Base-by-base conservation (phyloP, 2,329 filamentous ascomycete species). In the Aspergillus niger region DNA sequence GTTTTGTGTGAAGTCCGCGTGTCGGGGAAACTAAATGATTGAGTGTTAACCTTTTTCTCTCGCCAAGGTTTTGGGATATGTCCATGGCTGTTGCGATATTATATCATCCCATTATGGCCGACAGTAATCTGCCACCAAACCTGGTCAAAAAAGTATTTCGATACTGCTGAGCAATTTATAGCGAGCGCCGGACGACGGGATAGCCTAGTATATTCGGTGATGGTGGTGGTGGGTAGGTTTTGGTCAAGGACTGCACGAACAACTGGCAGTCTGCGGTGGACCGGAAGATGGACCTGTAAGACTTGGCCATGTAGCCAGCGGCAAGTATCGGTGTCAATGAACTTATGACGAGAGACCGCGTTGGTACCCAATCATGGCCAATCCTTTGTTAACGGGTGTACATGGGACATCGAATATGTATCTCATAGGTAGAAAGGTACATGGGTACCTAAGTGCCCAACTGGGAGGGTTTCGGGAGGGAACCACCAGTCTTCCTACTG, bases 231-330 rank as follows among this genome's bases (percentile, higher is more conserved):
- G 24, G 41, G 41, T 7, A 44, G 39, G 39, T 43, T 36, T 20
- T 43, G 22, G 24, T 26, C 24, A 24, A 43, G 28, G 6, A 30
- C 53, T 55, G 57, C 57, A 58, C 54, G 59, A 59, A 60, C 62
- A 62, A 24, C 59, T 64, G 59, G 62, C 62, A 56, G 20, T 30
- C 38, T 53, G 49, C 54, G n/a, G 36, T 56, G 39, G 59, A 56
- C 36, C 48, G 49, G 36, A 48, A n/a, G 13, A 15, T 36, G 26
- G 58, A 52, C 64, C 64, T 66, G 61, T 66, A 30, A 65, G 57
- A 65, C 51, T 48, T 36, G 57, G 58, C 59, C 64, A 66, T 60
- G 60, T 65, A 62, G 49, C 60, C 57, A 48, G 28, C 24, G 53
- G 56, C 58, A 52, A 51, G 53, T 39, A 28, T 43, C 30, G 52